Conservation (phyloP, 2,329 filamentous ascomycete species). For the Pestalotiopsis sp. region DNA sequence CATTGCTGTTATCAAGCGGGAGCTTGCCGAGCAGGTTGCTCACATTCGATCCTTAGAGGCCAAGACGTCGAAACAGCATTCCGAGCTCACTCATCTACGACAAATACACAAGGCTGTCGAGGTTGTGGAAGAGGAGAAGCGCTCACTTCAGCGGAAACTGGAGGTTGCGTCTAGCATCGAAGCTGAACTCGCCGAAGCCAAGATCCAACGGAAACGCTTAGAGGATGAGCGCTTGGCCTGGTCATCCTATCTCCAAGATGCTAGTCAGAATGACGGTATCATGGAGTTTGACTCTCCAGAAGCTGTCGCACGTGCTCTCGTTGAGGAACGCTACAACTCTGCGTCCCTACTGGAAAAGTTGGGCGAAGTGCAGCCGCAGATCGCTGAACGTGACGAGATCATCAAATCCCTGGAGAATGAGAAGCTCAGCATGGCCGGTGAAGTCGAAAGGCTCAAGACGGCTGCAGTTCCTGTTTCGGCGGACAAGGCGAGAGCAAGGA, state of each 20-base stretch:
- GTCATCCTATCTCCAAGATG: constrained; percentile 79
- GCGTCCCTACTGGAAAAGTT: constrained; percentile 79
- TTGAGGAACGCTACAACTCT: constrained; percentile 79
- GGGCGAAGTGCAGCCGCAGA: constrained; percentile 77
- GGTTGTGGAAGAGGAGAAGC: constrained; percentile 93
- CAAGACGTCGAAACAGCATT: constrained; percentile 75
- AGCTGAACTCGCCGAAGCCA: constrained; percentile 75
- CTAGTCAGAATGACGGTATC: constrained; percentile 59
- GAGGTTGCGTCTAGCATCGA: constrained; percentile 74
- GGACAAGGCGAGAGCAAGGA: constrained; percentile 71
- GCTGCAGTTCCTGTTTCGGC: constrained; percentile 46
- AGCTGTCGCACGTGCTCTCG: constrained; percentile 79
- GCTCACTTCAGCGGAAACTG: constrained; percentile 75
- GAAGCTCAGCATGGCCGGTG: constrained; percentile 61
- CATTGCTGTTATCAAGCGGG: constrained; percentile 79
- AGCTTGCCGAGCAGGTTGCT: constrained; percentile 88
- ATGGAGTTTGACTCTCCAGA: constrained; percentile 86
- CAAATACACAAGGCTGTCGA: constrained; percentile 86
- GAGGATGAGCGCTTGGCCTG: constrained; percentile 88
- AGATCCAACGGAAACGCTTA: constrained; percentile 80
- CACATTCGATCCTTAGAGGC: constrained; percentile 85
- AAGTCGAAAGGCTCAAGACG: constrained; percentile 71
- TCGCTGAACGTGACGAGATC: constrained; percentile 74
- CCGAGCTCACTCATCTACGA: constrained; percentile 80
- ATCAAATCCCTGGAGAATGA: constrained; percentile 74